Conservation (phyloP, 306 rosid genomes). For the Rosa persica region DNA sequence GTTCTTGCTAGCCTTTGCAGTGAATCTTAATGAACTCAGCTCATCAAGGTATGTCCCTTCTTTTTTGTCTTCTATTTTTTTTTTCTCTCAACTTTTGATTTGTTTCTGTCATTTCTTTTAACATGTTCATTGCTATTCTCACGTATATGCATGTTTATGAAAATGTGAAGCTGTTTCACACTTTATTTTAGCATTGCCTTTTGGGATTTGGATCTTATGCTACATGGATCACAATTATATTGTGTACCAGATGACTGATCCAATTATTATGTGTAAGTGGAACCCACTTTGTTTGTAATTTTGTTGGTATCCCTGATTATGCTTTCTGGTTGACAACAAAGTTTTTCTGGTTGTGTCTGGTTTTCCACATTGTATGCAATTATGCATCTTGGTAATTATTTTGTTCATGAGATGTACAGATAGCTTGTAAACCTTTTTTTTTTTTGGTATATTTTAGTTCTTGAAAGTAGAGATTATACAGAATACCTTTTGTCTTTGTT, state of each 20-base stretch:
- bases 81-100: neutral
- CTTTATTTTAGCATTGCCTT: neutral
- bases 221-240: neutral
- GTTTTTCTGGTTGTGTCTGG: conserved; percentile 4
- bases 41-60: conserved; percentile 1
- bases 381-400: neutral
- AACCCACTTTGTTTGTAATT: neutral
- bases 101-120: neutral
- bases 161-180: neutral
- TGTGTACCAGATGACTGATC: neutral
- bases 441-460: neutral
- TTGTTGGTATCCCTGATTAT: conserved; percentile 1
- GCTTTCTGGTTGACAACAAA: conserved; percentile 1
- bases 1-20: neutral
- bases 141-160: conserved; percentile 5
- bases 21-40: conserved; percentile 7
- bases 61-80: neutral
- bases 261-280: neutral
- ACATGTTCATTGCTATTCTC: neutral
- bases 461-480: neutral
- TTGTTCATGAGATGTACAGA: neutral
- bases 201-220: neutral
- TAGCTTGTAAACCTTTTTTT: neutral
- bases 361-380: neutral
- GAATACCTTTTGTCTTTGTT: neutral